These are phyloP conservation scores for Chaetomiaceae sp. DNA, from an alignment of 2,329 filamentous ascomycete species.

Conservation along the genomic window DNA sequence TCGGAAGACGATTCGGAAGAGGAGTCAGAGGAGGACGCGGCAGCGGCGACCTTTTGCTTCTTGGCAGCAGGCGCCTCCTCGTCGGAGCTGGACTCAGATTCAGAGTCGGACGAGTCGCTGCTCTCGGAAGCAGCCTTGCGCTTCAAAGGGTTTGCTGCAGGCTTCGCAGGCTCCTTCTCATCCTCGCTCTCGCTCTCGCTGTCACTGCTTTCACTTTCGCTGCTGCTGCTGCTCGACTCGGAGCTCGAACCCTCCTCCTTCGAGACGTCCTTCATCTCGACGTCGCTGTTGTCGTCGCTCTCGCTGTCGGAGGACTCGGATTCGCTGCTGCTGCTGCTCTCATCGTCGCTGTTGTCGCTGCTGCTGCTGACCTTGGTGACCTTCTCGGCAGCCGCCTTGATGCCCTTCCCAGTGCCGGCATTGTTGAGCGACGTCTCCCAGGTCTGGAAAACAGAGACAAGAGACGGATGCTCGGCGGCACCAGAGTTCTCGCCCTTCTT, in stretches of 20 bases:
- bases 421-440: conserved; percentile 44
- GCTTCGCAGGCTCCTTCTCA: conserved; percentile 26
- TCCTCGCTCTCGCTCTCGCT: conserved; percentile 33
- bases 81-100: conserved; percentile 40
- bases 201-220: conserved; percentile 29
- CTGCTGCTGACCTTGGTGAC: conserved; percentile 33
- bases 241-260: conserved; percentile 28
- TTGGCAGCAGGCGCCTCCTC: conserved; percentile 47
- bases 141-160: conserved; percentile 45
- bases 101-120: conserved; percentile 35
- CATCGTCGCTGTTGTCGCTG: conserved; percentile 30
- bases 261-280: conserved; percentile 45
- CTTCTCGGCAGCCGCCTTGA: conserved; percentile 28
- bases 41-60: conserved; percentile 42
- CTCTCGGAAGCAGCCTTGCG: conserved; percentile 46
- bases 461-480: conserved; percentile 35
- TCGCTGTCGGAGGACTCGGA: conserved; percentile 32
- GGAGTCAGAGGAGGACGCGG: conserved; percentile 41
- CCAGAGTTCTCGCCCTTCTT: conserved; percentile 18
- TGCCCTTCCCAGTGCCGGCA: conserved; percentile 25
- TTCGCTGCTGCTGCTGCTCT: conserved; percentile 30
- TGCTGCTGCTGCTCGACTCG: conserved; percentile 32
- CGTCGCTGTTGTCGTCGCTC: conserved; percentile 34
- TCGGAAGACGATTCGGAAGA: conserved; percentile 33
- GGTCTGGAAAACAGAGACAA: conserved; percentile 47